These are phyloP conservation scores for Calophaca sinica DNA, from an alignment of 306 rosid species.

Conservation along the genomic window DNA sequence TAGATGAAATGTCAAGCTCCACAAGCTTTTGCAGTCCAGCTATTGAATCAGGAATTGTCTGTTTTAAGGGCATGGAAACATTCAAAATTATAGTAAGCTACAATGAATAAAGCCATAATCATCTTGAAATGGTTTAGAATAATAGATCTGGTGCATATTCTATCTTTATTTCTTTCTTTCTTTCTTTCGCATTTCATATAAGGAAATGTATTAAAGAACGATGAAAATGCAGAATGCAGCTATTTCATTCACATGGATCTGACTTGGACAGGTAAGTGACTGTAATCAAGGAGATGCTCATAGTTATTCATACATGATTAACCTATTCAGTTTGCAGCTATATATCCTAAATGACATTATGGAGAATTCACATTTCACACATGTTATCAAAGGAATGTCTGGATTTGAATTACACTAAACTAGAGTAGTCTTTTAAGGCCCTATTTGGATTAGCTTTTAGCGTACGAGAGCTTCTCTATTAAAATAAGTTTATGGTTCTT, in stretches of 20 bases:
- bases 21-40: conserved; percentile 52
- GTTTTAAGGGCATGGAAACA: conserved; percentile 45
- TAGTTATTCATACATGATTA: not conserved
- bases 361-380: not conserved
- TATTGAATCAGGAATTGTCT: conserved; percentile 61
- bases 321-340: not conserved
- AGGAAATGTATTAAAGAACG: not conserved
- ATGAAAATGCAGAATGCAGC: not conserved
- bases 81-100: conserved; percentile 34
- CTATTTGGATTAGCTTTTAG: too few species aligned
- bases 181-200: conserved; percentile 4
- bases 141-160: not conserved
- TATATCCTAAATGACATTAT: not conserved
- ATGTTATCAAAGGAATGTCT: not conserved
- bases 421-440: too few species aligned
- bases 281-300: not conserved
- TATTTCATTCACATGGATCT: not conserved
- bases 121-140: not conserved
- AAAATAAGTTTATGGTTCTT: too few species aligned
- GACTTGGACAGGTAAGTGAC: not conserved
- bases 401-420: not conserved
- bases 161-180: not conserved
- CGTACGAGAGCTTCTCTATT: too few species aligned
- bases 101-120: not conserved
- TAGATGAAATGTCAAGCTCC: conserved; percentile 61